These are phyloP conservation scores for Trichoderma orchidacearum DNA, from an alignment of 495 filamentous ascomycete genomes.

Conservation along the genomic window DNA sequence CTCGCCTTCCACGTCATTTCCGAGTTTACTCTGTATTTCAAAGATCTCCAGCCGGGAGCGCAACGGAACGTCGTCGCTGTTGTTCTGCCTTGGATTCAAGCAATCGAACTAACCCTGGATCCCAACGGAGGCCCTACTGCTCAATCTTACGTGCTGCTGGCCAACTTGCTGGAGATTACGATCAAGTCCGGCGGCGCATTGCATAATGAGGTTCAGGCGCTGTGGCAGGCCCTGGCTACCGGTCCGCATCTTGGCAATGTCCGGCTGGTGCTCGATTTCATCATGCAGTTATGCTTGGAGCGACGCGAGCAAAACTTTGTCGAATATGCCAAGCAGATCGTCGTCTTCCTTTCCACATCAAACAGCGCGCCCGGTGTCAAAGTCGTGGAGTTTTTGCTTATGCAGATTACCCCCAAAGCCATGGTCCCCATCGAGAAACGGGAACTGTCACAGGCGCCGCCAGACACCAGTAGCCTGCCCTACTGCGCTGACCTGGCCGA, in stretches of 20 bases:
- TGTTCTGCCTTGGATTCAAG: slow-evolving; percentile 92
- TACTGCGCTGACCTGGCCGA: slow-evolving; percentile 79
- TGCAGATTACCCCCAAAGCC: slow-evolving; percentile 77
- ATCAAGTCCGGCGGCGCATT: slow-evolving; percentile 76
- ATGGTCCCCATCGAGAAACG: slow-evolving; percentile 79
- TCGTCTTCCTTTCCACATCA: slow-evolving; percentile 87
- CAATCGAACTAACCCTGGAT: slow-evolving; percentile 86
- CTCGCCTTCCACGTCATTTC: slow-evolving; percentile 89
- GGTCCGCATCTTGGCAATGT: slow-evolving; percentile 93
- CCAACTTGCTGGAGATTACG: slow-evolving; percentile 93
- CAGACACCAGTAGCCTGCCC: slow-evolving; percentile 60
- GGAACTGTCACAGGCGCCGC: slow-evolving; percentile 54
- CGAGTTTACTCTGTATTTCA: slow-evolving; percentile 86
- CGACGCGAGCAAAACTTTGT: slow-evolving; percentile 94
- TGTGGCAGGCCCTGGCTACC: slow-evolving; percentile 93
- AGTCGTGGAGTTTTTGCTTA: slow-evolving; percentile 83
- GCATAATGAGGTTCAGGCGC: slow-evolving; percentile 91
- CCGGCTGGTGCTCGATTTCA: slow-evolving; percentile 85
- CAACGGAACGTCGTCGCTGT: slow-evolving; percentile 92
- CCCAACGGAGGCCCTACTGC: slow-evolving; percentile 83
- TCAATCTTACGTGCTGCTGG: slow-evolving; percentile 85
- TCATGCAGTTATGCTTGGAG: slow-evolving; percentile 84
- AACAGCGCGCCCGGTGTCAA: slow-evolving; percentile 65
- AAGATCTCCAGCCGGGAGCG: slow-evolving; percentile 58
- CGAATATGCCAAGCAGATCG: slow-evolving; percentile 92